Percentiles rank a stretch among this genome's conserved stretches.
These are phyloP conservation scores for Vitis hybrid DNA, from an alignment of 177 flowering plant species.

Conservation along the genomic window DNA sequence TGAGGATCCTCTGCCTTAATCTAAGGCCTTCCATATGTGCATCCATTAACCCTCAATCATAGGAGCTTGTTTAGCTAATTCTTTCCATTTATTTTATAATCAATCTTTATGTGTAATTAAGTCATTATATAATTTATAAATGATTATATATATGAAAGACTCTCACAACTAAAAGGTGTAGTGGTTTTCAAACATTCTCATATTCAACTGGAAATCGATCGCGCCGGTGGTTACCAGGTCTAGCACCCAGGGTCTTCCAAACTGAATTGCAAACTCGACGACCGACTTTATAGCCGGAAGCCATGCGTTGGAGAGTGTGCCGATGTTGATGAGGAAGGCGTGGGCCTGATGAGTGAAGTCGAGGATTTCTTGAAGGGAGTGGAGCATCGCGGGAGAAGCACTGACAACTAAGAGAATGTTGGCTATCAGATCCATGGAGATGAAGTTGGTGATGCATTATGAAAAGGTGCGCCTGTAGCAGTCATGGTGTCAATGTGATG, in stretches of 20 bases:
- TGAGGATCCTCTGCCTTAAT: too few species aligned
- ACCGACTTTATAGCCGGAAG: constrained; percentile 70
- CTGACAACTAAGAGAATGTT: constrained; percentile 70
- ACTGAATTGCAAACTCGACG: constrained; percentile 33
- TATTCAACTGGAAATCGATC: constrained; percentile 47
- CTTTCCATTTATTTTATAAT: too few species aligned
- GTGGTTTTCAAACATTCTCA: too few species aligned
- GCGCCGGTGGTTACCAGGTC: constrained; percentile 88
- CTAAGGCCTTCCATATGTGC: too few species aligned
- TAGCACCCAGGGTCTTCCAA: constrained; percentile 80
- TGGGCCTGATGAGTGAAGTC: constrained; percentile 68
- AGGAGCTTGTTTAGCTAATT: too few species aligned
- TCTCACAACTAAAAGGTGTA: too few species aligned
- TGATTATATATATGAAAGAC: too few species aligned
- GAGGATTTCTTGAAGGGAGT: constrained; percentile 57
- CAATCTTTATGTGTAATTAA: too few species aligned
- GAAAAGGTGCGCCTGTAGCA: constrained; percentile 33
- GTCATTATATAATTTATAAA: too few species aligned
- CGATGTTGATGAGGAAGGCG: constrained; percentile 64
- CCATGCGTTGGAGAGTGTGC: constrained; percentile 69
- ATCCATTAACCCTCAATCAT: too few species aligned
- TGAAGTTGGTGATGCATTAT: constrained; percentile 92
- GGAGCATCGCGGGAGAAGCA: constrained; percentile 88
- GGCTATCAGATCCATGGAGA: constrained; percentile 82
- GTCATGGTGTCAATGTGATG: too few species aligned